phyloP scores from a whole-genome alignment of 2,329 filamentous ascomycete species.

The Ploettnerulaceae sp. region DNA sequence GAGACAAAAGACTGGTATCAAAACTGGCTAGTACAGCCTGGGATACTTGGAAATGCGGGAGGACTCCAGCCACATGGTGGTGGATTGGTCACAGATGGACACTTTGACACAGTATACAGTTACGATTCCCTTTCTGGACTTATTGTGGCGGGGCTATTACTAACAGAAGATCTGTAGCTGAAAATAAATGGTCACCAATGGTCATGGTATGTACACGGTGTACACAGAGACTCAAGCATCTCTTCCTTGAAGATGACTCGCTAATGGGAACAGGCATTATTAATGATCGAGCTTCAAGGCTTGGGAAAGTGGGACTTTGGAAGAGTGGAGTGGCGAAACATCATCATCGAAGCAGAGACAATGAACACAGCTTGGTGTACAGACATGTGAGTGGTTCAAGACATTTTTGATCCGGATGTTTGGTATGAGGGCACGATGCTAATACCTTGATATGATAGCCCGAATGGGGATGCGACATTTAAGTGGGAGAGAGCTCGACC shows the following conservation, averaged over 20 bases:
- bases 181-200: background rate
- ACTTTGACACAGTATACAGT: constrained; percentile 3
- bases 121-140: background rate
- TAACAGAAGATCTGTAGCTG: background rate
- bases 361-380: constrained; percentile 1
- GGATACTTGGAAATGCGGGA: background rate
- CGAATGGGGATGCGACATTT: background rate
- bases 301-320: constrained; percentile 5
- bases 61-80: background rate
- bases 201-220: background rate
- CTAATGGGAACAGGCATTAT: background rate
- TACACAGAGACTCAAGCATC: too few species aligned
- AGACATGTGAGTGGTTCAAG: constrained; percentile 1
- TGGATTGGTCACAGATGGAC: constrained; percentile 1
- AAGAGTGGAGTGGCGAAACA: background rate
- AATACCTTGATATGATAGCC: background rate
- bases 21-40: constrained; percentile 1
- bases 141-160: background rate
- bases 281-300: constrained; percentile 1
- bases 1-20: constrained; percentile 5
- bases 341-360: constrained; percentile 8
- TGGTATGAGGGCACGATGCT: background rate
- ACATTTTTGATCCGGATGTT: background rate
- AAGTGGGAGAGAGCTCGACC: constrained; percentile 1
- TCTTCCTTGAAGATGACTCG: too few species aligned